Conservation (phyloP, 2,329 filamentous ascomycete genomes). For the Phialophora tarda region DNA sequence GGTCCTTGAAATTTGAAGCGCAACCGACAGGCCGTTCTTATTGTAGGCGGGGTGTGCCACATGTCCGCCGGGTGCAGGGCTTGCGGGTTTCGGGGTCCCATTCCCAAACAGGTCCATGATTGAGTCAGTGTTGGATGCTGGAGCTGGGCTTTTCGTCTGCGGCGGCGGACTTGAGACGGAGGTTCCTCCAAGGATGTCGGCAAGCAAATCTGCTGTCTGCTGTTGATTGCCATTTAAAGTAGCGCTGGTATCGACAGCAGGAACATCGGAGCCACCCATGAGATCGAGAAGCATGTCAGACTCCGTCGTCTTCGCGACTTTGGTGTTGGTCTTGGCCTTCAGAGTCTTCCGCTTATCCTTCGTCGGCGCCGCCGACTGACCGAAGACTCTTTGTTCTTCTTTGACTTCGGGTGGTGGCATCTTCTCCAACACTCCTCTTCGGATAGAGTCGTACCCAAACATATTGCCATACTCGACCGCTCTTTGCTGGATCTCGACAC, state of each 20-base stretch:
- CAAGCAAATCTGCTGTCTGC: slow-evolving; percentile 84
- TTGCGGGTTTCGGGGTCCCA: slow-evolving; percentile 48
- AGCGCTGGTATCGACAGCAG: slow-evolving; percentile 61
- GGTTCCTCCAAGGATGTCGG: slow-evolving; percentile 81
- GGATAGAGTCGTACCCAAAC: slow-evolving; percentile 87
- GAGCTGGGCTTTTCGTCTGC: slow-evolving; percentile 58
- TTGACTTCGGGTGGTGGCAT: slow-evolving; percentile 98
- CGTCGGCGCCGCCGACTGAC: slow-evolving; percentile 66
- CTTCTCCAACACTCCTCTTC: slow-evolving; percentile 88
- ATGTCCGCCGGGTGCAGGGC: slow-evolving; percentile 51
- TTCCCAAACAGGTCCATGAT: slow-evolving; percentile 89
- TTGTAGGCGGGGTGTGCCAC: slow-evolving; percentile 76
- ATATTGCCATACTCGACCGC: slow-evolving; percentile 94
- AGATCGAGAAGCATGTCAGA: slow-evolving; percentile 90
- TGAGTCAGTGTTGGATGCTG: slow-evolving; percentile 66
- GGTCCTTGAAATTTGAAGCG: slow-evolving; percentile 82
- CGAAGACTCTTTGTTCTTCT: slow-evolving; percentile 89
- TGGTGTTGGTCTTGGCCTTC: slow-evolving; percentile 75
- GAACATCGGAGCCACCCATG: slow-evolving; percentile 80
- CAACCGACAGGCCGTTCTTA: slow-evolving; percentile 81
- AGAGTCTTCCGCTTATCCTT: slow-evolving; percentile 68
- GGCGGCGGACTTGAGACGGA: slow-evolving; percentile 61
- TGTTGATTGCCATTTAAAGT: slow-evolving; percentile 61
- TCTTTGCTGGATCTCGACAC: slow-evolving; percentile 94
- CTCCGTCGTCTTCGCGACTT: slow-evolving; percentile 77